Conservation (phyloP, 257 asterid species). For the Voacanga thouarsii region DNA sequence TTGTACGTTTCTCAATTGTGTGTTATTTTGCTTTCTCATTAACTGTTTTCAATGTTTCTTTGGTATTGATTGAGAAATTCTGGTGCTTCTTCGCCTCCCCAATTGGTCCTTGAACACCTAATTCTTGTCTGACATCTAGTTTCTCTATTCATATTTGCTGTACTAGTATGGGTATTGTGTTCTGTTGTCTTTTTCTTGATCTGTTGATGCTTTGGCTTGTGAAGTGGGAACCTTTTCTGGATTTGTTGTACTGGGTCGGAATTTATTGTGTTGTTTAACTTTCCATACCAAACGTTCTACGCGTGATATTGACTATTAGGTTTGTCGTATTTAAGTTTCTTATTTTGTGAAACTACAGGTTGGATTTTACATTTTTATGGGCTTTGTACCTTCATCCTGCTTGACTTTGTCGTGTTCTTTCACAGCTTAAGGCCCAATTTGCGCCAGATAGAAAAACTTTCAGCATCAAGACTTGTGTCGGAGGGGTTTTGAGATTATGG, state of each 20-base stretch:
- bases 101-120: not conserved
- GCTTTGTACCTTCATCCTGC: constrained; percentile 14
- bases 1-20: not conserved
- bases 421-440: constrained; percentile 24
- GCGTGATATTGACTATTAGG: constrained; percentile 43
- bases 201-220: constrained; percentile 22
- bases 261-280: constrained; percentile 21
- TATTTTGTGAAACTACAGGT: constrained; percentile 13
- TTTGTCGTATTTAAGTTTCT: constrained; percentile 17
- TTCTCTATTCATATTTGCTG: not conserved
- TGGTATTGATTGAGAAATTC: not conserved
- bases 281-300: constrained; percentile 28
- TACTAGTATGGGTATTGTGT: not conserved
- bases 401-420: constrained; percentile 24
- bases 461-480: constrained; percentile 18
- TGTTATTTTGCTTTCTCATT: not conserved
- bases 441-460: constrained; percentile 17
- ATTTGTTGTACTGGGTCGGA: constrained; percentile 15
- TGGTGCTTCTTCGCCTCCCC: not conserved
- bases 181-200: not conserved
- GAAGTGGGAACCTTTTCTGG: constrained; percentile 19
- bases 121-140: not conserved
- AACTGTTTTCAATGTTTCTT: not conserved
- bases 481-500: constrained; percentile 18
- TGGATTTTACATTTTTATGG: constrained; percentile 15